Percentiles rank a stretch among this genome's conserved stretches.
Conservation (phyloP, 805 yeast genomes). For the Ogataea wickerhamii region DNA sequence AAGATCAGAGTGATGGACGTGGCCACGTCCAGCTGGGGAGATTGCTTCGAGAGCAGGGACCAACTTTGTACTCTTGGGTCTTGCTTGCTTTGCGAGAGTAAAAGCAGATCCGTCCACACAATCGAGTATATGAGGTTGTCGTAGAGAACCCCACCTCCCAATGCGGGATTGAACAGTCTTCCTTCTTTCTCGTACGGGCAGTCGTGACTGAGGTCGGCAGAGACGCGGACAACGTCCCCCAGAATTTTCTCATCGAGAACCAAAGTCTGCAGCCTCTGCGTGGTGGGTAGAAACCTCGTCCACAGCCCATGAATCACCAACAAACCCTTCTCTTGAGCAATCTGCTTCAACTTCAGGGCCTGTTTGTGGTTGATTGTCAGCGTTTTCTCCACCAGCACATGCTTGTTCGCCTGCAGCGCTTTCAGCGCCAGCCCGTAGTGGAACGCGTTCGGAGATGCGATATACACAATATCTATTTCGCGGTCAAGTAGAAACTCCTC, state of each 20-base stretch:
- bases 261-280: conserved; percentile 30
- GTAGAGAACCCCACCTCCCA: conserved; percentile 57
- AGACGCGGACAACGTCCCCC: conserved; percentile 45
- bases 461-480: conserved; percentile 44
- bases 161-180: conserved; percentile 39
- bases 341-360: conserved; percentile 36
- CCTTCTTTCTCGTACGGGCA: conserved; percentile 3
- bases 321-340: conserved; percentile 40
- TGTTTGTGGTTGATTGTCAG: conserved; percentile 48
- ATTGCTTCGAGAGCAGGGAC: conserved; percentile 29
- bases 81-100: conserved; percentile 31
- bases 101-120: conserved; percentile 40
- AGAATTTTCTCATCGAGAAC: conserved; percentile 33
- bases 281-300: conserved; percentile 50
- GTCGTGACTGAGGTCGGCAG: conserved; percentile 36
- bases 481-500: conserved; percentile 38
- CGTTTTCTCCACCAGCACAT: conserved; percentile 54
- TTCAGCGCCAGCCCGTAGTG: conserved; percentile 43
- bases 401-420: conserved; percentile 44
- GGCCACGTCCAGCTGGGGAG: conserved; percentile 40
- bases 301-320: conserved; percentile 58
- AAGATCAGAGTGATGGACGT: conserved; percentile 37
- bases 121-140: conserved; percentile 53
- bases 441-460: conserved; percentile 51
- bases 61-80: conserved; percentile 26